Evolutionary conservation across 345 rosid species (phyloP), one percentile per base, ranked within the genome.

Genomic region (Isatis tinctoria): DNA sequence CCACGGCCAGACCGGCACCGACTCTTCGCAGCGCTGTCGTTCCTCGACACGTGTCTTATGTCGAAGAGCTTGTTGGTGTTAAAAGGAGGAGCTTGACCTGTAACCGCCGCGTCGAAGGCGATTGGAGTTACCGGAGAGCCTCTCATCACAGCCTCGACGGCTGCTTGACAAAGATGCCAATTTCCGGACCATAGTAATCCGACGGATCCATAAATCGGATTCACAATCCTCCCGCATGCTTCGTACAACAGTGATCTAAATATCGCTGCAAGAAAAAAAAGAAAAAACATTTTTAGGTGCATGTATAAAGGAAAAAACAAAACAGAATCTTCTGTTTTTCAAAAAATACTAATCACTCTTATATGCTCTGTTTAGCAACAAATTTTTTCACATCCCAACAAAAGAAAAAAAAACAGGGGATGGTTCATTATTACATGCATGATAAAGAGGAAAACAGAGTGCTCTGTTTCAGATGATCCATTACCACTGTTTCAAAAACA

Each of bases 161-260:
- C 99, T 2, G 93, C 86, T 72, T 96, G 97, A 75, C 99, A 96
- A 41, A 90, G 96, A 41, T 87, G 91, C 99, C 99, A 96, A 70
- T 87, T 86, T 9, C 98, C 98, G 0, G 98, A 90, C 94, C 92
- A 89, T 58, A 96, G 69, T 79, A 96, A 72, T 8, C 99, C 99
- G 2, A 90, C 97, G 12, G 99, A 96, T 16, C 99, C 99, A 35
- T 89, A 90, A 30, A 96, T 92, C 40, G 99, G 99, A 82, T 96
- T 90, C 77, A 96, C 89, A 14, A 96, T 89, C 77, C 99, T 80
- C 16, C 99, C 99, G 33, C 99, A 96, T 14, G 99, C 99, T 84
- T 96, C 99, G 43, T 92, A 92, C 35, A 96, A 72, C 87, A 96
- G 85, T 3, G 99, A 96, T 79, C 98, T 84, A 76, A 92, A 96